Evolutionary conservation across 140 eudicot species (phyloP).

Genomic region (Cichorium intybus): DNA sequence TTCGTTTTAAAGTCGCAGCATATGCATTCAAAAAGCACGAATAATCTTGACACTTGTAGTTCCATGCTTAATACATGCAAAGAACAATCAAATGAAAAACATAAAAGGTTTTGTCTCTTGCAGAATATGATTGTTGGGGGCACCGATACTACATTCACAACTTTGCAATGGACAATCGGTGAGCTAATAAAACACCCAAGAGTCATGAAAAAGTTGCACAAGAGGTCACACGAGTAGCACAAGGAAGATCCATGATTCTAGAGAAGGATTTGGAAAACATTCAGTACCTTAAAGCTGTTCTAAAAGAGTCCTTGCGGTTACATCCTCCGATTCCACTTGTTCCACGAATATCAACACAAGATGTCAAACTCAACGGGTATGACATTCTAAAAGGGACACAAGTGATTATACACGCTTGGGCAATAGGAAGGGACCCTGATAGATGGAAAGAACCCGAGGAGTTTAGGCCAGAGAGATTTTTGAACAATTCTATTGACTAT

Average conservation of each 20-base stretch:
- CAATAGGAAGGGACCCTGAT: background rate
- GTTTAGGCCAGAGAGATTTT: background rate
- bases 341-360: constrained; percentile 2
- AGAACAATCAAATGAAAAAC: background rate
- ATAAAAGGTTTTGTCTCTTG: background rate
- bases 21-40: too few species aligned
- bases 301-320: background rate
- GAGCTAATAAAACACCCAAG: background rate
- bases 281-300: background rate
- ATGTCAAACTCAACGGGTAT: background rate
- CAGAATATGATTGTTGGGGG: background rate
- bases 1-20: too few species aligned
- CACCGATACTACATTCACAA: background rate
- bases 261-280: background rate
- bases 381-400: background rate
- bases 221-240: background rate
- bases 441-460: background rate
- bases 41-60: too few species aligned
- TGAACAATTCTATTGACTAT: background rate
- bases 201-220: constrained; percentile 4
- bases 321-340: background rate
- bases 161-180: background rate
- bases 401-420: background rate
- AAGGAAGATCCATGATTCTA: background rate
- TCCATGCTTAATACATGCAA: too few species aligned